Evolutionary conservation across 139 green algal genomes (phyloP).

Genomic region (Eudorina sp.): DNA sequence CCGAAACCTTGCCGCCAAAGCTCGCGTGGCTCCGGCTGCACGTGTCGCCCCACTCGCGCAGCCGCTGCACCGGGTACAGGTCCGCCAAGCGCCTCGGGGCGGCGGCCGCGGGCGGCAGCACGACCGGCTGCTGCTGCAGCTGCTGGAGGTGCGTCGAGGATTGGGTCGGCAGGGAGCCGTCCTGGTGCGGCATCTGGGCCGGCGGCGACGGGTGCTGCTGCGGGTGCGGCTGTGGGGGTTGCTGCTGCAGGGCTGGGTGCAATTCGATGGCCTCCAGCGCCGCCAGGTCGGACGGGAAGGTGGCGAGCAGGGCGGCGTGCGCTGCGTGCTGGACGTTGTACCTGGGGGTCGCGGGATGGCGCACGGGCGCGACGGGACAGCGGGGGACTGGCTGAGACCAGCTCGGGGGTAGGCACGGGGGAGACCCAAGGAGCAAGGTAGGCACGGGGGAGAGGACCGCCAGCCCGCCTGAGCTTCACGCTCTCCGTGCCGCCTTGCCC

Average conservation of each 20-base stretch:
- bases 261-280: constrained; percentile 71
- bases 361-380: too few relatives aligned
- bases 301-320: constrained; percentile 75
- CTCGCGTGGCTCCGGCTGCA: constrained; percentile 71
- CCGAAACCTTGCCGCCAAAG: constrained; percentile 83
- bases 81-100: constrained; percentile 64
- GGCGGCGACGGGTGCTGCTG: not conserved
- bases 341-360: too few relatives aligned
- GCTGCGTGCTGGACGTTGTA: constrained; percentile 65
- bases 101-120: constrained; percentile 10
- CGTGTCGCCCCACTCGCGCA: constrained; percentile 75
- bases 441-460: too few relatives aligned
- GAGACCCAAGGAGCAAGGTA: too few relatives aligned
- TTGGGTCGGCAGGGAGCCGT: not conserved
- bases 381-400: too few relatives aligned
- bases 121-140: not conserved
- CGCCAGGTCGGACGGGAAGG: constrained; percentile 84
- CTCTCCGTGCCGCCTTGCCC: too few relatives aligned
- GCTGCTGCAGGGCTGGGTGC: constrained; percentile 62
- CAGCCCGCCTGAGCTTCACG: too few relatives aligned
- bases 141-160: not conserved
- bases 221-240: not conserved
- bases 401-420: too few relatives aligned
- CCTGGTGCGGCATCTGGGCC: not conserved
- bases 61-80: constrained; percentile 70